Evolutionary conservation across 2,329 filamentous ascomycete species (phyloP).

Genomic region (Talaromyces sp.): DNA sequence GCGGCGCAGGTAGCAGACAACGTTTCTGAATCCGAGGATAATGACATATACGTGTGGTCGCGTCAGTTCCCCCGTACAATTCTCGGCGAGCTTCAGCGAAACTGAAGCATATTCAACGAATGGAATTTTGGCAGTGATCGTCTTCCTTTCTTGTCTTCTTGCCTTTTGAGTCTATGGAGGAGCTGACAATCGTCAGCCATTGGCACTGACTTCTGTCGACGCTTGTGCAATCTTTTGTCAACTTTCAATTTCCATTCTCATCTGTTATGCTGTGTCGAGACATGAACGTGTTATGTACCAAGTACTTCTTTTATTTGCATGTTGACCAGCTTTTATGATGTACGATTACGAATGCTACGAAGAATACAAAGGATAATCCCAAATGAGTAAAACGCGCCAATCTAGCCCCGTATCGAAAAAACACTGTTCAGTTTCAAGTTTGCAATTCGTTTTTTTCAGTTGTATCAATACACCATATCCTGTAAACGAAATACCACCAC

Average conservation of each 20-base stretch:
- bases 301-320: neutral
- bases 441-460: neutral
- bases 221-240: neutral
- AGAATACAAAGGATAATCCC: neutral
- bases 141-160: neutral
- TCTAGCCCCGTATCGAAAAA: neutral
- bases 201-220: neutral
- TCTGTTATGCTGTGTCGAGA: neutral
- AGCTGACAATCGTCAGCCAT: neutral
- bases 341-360: neutral
- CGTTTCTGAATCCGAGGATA: neutral
- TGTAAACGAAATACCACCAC: neutral
- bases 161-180: neutral
- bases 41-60: neutral
- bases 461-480: neutral
- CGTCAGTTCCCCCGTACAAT: neutral
- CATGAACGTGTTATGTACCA: neutral
- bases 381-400: neutral
- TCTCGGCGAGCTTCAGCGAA: neutral
- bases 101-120: neutral
- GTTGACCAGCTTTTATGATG: neutral
- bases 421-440: neutral
- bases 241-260: neutral
- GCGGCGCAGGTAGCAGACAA: neutral
- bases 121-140: too few relatives aligned